Evolutionary conservation across 1,139 yeast species (phyloP).

Genomic region (Saccharomycopsis hybrid): DNA sequence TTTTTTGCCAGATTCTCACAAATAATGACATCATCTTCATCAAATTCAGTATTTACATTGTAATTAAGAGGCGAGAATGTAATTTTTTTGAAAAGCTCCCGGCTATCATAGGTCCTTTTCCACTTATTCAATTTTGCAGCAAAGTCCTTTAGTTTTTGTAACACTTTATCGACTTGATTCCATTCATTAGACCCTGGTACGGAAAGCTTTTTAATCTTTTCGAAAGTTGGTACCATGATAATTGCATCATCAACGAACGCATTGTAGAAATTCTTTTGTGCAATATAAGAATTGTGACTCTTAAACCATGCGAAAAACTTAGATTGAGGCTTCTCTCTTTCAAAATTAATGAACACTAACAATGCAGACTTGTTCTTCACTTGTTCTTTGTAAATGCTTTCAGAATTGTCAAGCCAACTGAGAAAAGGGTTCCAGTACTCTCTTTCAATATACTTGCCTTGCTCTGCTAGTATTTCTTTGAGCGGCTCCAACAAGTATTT

Average conservation of each 20-base stretch:
- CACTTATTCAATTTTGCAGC: neutral
- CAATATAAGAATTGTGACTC: neutral
- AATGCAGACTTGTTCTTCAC: neutral
- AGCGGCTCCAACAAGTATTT: slow-evolving; percentile 6
- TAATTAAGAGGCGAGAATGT: neutral
- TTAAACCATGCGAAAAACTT: neutral
- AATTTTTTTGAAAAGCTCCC: neutral
- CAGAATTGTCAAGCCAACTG: slow-evolving; percentile 1
- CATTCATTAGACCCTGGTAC: neutral
- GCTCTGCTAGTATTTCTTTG: neutral
- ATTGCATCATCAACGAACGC: slow-evolving; percentile 4
- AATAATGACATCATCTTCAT: neutral
- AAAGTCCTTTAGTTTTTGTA: neutral
- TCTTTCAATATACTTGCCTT: neutral
- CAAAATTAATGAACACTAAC: slow-evolving; percentile 3
- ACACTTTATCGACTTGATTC: neutral
- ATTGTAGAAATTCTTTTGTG: slow-evolving; percentile 1
- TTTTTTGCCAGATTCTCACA: neutral
- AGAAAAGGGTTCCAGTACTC: slow-evolving; percentile 5
- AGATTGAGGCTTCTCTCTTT: neutral
- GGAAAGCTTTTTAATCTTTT: neutral
- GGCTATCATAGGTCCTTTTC: neutral
- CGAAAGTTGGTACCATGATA: neutral
- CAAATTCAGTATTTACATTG: neutral
- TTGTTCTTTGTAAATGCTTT: neutral